A percentile compares a stretch with the other conserved stretches of the same genome.
These are phyloP conservation scores for Osmanthus fragrans DNA, from an alignment of 257 asterid genomes.

Conservation along the genomic window DNA sequence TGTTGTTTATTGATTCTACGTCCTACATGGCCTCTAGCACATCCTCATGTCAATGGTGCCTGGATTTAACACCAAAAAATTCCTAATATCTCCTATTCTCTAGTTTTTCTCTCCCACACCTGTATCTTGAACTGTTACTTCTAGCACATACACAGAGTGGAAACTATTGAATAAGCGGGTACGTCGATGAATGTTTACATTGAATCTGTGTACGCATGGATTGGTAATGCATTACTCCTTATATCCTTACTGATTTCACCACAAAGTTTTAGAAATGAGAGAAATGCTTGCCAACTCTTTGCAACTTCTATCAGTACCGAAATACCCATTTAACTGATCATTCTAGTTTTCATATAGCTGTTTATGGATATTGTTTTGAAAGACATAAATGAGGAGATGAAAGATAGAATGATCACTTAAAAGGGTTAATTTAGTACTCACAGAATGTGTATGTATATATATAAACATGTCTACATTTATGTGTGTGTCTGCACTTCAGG, in stretches of 20 bases:
- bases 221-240: background rate
- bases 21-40: background rate
- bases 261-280: background rate
- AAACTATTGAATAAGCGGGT: too few relatives aligned
- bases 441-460: too few relatives aligned
- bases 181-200: too few relatives aligned
- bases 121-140: background rate
- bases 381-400: too few relatives aligned
- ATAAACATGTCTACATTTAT: too few relatives aligned
- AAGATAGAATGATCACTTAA: background rate
- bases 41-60: background rate
- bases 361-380: background rate
- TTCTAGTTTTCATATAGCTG: background rate
- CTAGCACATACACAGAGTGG: background rate
- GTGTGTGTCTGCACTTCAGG: too few relatives aligned
- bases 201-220: background rate
- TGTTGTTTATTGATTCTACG: background rate
- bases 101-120: background rate
- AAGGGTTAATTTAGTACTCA: background rate
- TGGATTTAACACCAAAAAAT: background rate
- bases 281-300: background rate
- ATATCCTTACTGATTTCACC: too few relatives aligned
- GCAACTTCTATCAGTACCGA: background rate
- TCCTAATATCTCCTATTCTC: background rate
- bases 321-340: background rate